Conservation (phyloP, 2,329 filamentous ascomycete species). For the Aspergillaceae sp. region DNA sequence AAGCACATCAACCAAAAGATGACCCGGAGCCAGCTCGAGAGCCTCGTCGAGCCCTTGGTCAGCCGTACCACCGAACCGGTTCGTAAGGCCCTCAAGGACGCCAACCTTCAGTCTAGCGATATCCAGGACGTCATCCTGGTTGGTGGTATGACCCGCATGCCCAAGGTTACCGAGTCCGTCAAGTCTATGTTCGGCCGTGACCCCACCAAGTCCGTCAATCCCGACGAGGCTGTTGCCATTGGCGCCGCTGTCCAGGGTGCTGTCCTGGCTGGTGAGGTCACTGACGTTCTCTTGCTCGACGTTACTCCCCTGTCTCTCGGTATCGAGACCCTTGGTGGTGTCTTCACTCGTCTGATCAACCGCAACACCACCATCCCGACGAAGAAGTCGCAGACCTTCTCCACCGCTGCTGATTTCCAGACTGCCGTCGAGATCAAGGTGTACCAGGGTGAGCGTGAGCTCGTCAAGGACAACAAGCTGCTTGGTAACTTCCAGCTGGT, state of each 20-base stretch:
- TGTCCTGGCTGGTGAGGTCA: conserved; percentile 92
- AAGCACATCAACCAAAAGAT: conserved; percentile 99
- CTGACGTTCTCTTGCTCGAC: conserved; percentile 88
- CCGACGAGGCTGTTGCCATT: conserved; percentile 94
- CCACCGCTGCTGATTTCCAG: conserved; percentile 95
- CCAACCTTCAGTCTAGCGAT: conserved; percentile 79
- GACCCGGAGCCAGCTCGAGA: conserved; percentile 83
- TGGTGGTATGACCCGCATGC: conserved; percentile 99
- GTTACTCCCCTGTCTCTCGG: conserved; percentile 93
- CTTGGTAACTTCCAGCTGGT: conserved; percentile 99
- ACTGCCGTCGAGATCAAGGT: conserved; percentile 99
- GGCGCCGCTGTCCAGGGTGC: conserved; percentile 96
- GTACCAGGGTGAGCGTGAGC: conserved; percentile 98
- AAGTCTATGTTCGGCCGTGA: conserved; percentile 96
- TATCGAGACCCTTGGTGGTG: conserved; percentile 96
- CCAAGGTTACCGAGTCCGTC: conserved; percentile 92
- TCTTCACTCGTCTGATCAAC: conserved; percentile 97
- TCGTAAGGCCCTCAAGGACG: conserved; percentile 94
- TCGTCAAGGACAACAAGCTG: conserved; percentile 96
- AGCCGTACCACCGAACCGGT: conserved; percentile 80
- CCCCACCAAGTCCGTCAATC: conserved; percentile 96
- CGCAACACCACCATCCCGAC: conserved; percentile 98
- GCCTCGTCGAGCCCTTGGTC: conserved; percentile 84
- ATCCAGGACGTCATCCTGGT: conserved; percentile 97
- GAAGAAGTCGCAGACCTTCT: conserved; percentile 99